A percentile compares a stretch with the other conserved stretches of the same genome.
Conservation (phyloP, 495 filamentous ascomycete genomes). For the Talaromyces liani region DNA sequence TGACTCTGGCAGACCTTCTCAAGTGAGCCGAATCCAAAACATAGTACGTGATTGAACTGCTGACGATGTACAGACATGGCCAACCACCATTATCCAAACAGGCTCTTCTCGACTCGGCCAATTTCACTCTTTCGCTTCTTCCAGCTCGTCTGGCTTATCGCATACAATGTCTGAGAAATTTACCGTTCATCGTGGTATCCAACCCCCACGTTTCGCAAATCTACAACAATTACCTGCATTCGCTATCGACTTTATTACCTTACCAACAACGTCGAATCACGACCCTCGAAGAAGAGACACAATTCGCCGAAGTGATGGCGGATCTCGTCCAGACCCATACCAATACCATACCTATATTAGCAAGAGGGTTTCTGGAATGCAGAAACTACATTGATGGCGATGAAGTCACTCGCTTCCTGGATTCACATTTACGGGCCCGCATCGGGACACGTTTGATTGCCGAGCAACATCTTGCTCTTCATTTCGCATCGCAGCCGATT, state of each 20-base stretch:
- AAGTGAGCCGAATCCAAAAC: conserved; percentile 44
- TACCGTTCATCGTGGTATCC: conserved; percentile 95
- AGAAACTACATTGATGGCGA: conserved; percentile 70
- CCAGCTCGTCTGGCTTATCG: conserved; percentile 92
- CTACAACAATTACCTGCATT: conserved; percentile 92
- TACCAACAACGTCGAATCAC: conserved; percentile 72
- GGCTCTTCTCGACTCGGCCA: conserved; percentile 78
- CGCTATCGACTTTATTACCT: conserved; percentile 77
- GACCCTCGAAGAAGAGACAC: conserved; percentile 78
- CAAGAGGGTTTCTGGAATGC: conserved; percentile 86
- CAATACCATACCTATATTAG: conserved; percentile 90
- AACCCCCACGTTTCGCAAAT: conserved; percentile 89
- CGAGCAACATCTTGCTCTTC: conserved; percentile 92
- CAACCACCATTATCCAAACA: conserved; percentile 77
- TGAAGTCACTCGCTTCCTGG: conserved; percentile 84
- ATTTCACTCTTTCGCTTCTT: conserved; percentile 88
- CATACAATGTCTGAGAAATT: conserved; percentile 82
- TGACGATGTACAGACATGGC: conserved; percentile 56
- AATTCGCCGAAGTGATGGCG: conserved; percentile 85
- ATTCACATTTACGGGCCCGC: conserved; percentile 86
- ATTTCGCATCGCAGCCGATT: conserved; percentile 72
- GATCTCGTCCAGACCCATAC: conserved; percentile 88
- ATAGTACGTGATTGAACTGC: not conserved
- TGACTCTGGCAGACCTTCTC: conserved; percentile 83
- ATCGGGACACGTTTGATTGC: conserved; percentile 93